Evolutionary conservation across 768 basidiomycete genomes (phyloP), one percentile per base, ranked within the genome.

Genomic region (Daedalea quercina): DNA sequence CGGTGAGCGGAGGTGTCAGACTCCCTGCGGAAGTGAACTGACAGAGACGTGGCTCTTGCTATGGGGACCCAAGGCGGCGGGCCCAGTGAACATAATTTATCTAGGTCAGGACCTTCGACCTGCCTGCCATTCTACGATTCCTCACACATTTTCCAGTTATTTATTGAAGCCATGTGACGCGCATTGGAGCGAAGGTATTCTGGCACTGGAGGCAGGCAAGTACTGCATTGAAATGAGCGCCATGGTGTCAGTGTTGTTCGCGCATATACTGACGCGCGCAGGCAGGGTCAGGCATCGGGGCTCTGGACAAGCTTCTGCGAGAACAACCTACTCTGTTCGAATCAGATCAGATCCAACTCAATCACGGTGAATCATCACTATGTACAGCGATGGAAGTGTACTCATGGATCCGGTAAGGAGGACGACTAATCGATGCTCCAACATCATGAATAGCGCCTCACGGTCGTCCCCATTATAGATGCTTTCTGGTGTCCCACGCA

Each of bases 151-250:
- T 40, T 47, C 51, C 62, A 94, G 93, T n/a, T 98, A 95, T 73
- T 73, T 96, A 48, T 68, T 96, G 65, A 98, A 97, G 65, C 78
- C 88, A 8, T 72, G 68, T 57, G 66, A 73, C 33, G 63, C 74
- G 9, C 63, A 70, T 9, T 97, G 94, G 94, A 75, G 79, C 54
- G 86, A 91, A 44, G 94, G 93, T 3, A 80, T 87, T 44, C 58
- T 95, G 6, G 87, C 84, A 1, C 66, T 98, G 48, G 95, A 98
- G 72, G 95, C 91, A 64, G 93, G 93, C 90, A 55, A 58, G 78
- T 67, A 17, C 17, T 11, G 4, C n/a, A 6, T 31, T 11, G 28
- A 31, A 31, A 31, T 11, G 28, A 31, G 28, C 28, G 28, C 11
- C 28, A 31, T 6, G 4, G 28, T 11, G 28, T 4, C 6, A 31